phyloP scores from a whole-genome alignment of 78 protist genomes.

The Pelomyxa schiedti region DNA sequence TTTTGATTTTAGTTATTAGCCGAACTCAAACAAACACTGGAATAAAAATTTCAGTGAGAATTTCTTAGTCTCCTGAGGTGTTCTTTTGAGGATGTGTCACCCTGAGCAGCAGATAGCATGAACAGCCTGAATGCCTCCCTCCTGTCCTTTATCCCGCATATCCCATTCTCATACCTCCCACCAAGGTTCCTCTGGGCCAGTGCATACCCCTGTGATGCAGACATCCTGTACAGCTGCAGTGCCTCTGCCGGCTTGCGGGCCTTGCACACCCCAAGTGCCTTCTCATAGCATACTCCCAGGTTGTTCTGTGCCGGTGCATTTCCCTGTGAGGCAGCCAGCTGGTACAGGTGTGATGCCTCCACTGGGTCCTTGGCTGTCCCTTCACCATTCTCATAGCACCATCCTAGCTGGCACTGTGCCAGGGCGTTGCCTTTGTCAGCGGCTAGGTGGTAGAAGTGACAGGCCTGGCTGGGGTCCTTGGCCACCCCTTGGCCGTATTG shows the following conservation, averaged over 20 bases:
- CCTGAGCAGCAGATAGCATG: background rate
- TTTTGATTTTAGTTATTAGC: background rate
- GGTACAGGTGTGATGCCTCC: background rate
- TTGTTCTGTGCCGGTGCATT: background rate
- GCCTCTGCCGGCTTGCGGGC: background rate
- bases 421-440: background rate
- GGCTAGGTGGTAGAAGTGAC: background rate
- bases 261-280: background rate
- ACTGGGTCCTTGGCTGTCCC: background rate
- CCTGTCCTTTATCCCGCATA: background rate
- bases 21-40: background rate
- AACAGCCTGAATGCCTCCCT: background rate
- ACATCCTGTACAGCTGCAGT: background rate
- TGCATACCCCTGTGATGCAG: background rate
- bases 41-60: background rate
- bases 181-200: background rate
- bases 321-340: background rate
- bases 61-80: background rate
- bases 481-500: constrained; percentile 3
- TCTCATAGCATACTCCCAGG: background rate
- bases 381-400: background rate
- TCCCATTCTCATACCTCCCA: constrained; percentile 3
- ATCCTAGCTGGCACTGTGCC: background rate
- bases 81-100: background rate
- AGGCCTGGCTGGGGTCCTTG: background rate